Conservation (phyloP, 169 alveolate species). For the Perkinsus marinus region DNA sequence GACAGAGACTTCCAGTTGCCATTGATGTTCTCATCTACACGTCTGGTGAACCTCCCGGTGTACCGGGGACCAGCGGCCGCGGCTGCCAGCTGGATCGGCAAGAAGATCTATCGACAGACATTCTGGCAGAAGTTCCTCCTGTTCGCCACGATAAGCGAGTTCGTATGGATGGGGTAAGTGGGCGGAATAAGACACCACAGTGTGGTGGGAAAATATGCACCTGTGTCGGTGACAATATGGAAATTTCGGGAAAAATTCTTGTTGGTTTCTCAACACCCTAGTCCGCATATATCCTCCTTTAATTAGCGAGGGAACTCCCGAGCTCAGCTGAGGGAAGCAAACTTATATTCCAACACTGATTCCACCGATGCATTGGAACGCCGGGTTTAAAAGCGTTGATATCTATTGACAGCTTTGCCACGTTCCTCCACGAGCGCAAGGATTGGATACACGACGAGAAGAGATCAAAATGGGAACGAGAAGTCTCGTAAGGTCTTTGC, state of each 20-base stretch:
- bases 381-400: too few species aligned
- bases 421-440: background rate
- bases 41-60: background rate
- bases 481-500: background rate
- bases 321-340: too few species aligned
- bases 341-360: too few species aligned
- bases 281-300: too few species aligned
- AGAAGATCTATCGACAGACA: background rate
- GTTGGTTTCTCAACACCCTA: too few species aligned
- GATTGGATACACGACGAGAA: background rate
- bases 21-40: background rate
- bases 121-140: background rate
- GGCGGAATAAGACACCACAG: too few species aligned
- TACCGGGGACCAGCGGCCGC: background rate
- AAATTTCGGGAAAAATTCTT: too few species aligned
- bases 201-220: too few species aligned
- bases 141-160: background rate
- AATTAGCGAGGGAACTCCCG: too few species aligned
- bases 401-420: background rate
- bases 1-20: background rate
- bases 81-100: background rate
- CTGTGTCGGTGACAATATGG: too few species aligned
- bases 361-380: too few species aligned
- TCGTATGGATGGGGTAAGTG: background rate
- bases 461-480: background rate